Evolutionary conservation across 2,329 filamentous ascomycete genomes (phyloP).

Genomic region (Emmonsiellopsis sp.): DNA sequence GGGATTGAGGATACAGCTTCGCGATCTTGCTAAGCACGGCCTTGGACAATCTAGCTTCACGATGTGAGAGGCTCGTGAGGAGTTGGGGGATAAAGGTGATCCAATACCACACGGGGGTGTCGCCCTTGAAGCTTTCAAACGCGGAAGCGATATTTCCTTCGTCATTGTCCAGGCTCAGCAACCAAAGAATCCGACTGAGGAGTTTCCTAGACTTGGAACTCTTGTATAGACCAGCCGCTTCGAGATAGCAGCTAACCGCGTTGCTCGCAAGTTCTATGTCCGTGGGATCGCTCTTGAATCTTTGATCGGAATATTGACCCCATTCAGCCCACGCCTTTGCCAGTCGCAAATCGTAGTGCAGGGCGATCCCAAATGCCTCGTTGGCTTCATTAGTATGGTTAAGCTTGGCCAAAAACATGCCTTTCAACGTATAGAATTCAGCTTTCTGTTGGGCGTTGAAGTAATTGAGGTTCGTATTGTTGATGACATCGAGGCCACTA

Average conservation of each 20-base stretch:
- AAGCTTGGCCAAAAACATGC: constrained; percentile 96
- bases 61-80: constrained; percentile 79
- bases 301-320: constrained; percentile 94
- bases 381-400: constrained; percentile 85
- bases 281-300: constrained; percentile 82
- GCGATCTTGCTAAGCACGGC: constrained; percentile 85
- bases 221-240: constrained; percentile 94
- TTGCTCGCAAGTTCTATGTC: constrained; percentile 80
- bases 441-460: constrained; percentile 94
- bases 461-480: constrained; percentile 98
- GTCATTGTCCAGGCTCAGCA: constrained; percentile 84
- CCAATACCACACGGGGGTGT: constrained; percentile 98
- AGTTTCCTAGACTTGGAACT: constrained; percentile 92
- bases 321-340: constrained; percentile 99
- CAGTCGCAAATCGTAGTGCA: constrained; percentile 91
- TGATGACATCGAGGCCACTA: constrained; percentile 93
- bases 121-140: constrained; percentile 94
- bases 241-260: constrained; percentile 89
- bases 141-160: constrained; percentile 74
- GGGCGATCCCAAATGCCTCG: constrained; percentile 83
- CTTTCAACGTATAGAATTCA: constrained; percentile 97
- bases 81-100: constrained; percentile 98
- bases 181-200: constrained; percentile 86
- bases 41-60: constrained; percentile 80
- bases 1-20: constrained; percentile 86